phyloP scores from a whole-genome alignment of 441 rosid genomes.

The Daphne laureola region DNA sequence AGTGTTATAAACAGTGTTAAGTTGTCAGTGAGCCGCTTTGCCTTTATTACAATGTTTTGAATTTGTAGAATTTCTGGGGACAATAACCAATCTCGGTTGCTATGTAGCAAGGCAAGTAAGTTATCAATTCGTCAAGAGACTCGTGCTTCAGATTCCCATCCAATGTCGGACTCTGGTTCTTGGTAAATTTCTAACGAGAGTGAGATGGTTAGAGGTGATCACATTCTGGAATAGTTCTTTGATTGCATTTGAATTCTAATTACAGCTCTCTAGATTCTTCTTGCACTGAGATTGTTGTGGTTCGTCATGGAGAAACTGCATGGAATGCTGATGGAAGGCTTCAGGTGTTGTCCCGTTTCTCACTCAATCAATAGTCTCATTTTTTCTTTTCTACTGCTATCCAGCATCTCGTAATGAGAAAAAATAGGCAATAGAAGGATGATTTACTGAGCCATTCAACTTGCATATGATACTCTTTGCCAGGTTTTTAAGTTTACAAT shows the following conservation, averaged over 20 bases:
- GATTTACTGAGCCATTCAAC: neutral
- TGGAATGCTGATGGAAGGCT: conserved; percentile 51
- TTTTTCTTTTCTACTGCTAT: neutral
- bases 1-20: too few species aligned
- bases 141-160: neutral
- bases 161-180: conserved; percentile 20
- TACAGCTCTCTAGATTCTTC: conserved; percentile 25
- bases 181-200: conserved; percentile 12
- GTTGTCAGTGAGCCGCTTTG: too few species aligned
- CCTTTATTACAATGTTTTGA: too few species aligned
- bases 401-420: neutral
- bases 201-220: neutral
- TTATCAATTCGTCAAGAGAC: conserved; percentile 13
- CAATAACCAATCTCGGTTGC: neutral
- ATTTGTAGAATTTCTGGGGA: neutral
- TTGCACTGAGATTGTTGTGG: conserved; percentile 46
- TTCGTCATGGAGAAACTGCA: conserved; percentile 64
- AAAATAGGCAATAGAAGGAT: too few species aligned
- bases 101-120: neutral
- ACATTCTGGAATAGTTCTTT: neutral
- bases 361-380: neutral
- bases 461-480: neutral
- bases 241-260: neutral
- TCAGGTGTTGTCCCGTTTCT: conserved; percentile 27
- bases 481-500: neutral